phyloP scores from a whole-genome alignment of 129 eudicot genomes.

The Dittrichia graveolens region DNA sequence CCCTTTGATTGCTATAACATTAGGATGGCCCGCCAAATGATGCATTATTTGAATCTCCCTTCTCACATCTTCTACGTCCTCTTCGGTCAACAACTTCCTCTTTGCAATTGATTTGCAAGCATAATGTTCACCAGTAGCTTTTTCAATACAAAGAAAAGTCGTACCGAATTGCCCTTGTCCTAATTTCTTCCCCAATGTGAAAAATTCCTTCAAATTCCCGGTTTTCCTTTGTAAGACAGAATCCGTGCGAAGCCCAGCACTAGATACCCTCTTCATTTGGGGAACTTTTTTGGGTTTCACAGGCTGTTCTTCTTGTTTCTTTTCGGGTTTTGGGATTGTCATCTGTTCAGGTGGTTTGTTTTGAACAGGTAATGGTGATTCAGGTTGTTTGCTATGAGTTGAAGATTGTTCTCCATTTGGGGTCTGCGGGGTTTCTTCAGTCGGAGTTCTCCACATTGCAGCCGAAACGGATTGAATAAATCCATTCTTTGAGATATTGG shows the following conservation, averaged over 20 bases:
- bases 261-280: constrained; percentile 66
- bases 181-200: constrained; percentile 77
- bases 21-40: constrained; percentile 85
- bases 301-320: constrained; percentile 39
- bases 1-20: constrained; percentile 86
- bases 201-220: constrained; percentile 74
- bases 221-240: constrained; percentile 77
- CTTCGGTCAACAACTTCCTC: constrained; percentile 81
- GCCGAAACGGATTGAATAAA: constrained; percentile 89
- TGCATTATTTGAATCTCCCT: constrained; percentile 98
- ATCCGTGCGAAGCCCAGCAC: constrained; percentile 81
- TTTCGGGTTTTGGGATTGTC: constrained; percentile 59
- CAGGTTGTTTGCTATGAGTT: constrained; percentile 46
- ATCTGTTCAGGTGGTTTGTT: constrained; percentile 74
- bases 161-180: constrained; percentile 96
- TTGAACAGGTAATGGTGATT: constrained; percentile 56
- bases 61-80: constrained; percentile 95
- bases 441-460: constrained; percentile 80
- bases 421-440: constrained; percentile 45
- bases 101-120: constrained; percentile 97
- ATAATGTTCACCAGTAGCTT: constrained; percentile 58
- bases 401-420: constrained; percentile 53
- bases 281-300: constrained; percentile 59
- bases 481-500: constrained; percentile 65
- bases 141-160: constrained; percentile 77